A percentile compares a stretch with the other conserved stretches of the same genome.
These are phyloP conservation scores for Rhizophlyctis rosea DNA, from an alignment of 192 early-diverging fungal species.

Conservation along the genomic window DNA sequence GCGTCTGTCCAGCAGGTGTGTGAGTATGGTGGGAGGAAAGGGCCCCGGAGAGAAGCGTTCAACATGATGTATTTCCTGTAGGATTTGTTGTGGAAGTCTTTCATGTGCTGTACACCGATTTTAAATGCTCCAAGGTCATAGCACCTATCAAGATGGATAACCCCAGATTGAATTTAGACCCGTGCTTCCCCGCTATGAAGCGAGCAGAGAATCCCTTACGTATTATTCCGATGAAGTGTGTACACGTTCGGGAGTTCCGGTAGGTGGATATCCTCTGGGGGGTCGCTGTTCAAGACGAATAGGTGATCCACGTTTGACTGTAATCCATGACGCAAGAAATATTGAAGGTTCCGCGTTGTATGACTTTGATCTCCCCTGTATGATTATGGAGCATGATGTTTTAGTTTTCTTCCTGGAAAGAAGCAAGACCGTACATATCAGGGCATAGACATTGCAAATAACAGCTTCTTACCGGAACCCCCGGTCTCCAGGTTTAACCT, in stretches of 20 bases:
- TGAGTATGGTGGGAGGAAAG: conserved; percentile 10
- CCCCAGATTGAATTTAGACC: background rate
- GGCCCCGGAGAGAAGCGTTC: conserved; percentile 16
- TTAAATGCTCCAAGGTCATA: conserved; percentile 15
- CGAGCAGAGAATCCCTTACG: background rate
- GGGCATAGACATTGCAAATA: background rate
- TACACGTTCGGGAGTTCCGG: conserved; percentile 1
- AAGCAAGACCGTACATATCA: background rate
- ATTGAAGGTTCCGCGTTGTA: conserved; percentile 9
- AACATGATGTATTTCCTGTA: conserved; percentile 7
- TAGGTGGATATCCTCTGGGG: background rate
- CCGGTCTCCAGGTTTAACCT: background rate
- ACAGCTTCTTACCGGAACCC: background rate
- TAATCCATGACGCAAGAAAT: conserved; percentile 10
- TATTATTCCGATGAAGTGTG: no score
- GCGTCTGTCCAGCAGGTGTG: conserved; percentile 10
- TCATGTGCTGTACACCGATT: background rate
- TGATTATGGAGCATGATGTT: no score
- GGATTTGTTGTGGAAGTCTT: background rate
- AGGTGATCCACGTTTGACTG: conserved; percentile 8
- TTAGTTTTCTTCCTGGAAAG: background rate
- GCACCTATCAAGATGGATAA: conserved; percentile 4
- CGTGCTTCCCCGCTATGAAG: background rate
- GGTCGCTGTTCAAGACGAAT: conserved; percentile 8
- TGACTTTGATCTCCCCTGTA: no score